Evolutionary conservation across 305 asterid species (phyloP).

Genomic region (Fraxinus paxiana): DNA sequence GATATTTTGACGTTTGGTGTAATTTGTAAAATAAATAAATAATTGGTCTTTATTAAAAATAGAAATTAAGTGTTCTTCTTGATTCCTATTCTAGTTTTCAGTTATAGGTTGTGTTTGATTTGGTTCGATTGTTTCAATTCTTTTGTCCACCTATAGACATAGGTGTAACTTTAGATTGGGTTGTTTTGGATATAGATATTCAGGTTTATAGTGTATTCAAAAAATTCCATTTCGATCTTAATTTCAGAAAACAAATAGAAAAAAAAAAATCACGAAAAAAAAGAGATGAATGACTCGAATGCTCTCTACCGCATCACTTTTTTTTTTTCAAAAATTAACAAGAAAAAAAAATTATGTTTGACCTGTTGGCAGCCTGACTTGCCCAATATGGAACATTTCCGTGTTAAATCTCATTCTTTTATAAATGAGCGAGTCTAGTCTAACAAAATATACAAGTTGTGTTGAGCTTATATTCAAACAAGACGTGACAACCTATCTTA

Average conservation of each 20-base stretch:
- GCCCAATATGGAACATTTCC: too few species aligned
- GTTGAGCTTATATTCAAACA: too few species aligned
- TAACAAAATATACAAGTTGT: too few species aligned
- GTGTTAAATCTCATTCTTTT: neutral
- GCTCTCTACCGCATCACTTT: neutral
- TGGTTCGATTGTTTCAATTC: neutral
- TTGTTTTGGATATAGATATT: neutral
- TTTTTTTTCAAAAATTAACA: too few species aligned
- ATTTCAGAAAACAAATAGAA: neutral
- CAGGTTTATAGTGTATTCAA: neutral
- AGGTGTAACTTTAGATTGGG: neutral
- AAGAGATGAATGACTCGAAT: neutral
- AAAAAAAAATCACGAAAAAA: neutral
- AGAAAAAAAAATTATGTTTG: neutral
- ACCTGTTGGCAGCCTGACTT: neutral
- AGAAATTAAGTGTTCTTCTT: neutral
- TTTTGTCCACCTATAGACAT: neutral
- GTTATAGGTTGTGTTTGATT: neutral
- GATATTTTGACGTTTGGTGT: neutral
- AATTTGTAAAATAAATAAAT: neutral
- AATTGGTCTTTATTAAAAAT: neutral
- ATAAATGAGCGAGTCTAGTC: neutral
- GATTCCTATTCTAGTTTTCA: neutral
- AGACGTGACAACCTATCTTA: too few species aligned
- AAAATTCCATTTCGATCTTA: neutral